phyloP scores from a whole-genome alignment of 352 stramenopile genomes.

The Proteromonas lacertae region DNA sequence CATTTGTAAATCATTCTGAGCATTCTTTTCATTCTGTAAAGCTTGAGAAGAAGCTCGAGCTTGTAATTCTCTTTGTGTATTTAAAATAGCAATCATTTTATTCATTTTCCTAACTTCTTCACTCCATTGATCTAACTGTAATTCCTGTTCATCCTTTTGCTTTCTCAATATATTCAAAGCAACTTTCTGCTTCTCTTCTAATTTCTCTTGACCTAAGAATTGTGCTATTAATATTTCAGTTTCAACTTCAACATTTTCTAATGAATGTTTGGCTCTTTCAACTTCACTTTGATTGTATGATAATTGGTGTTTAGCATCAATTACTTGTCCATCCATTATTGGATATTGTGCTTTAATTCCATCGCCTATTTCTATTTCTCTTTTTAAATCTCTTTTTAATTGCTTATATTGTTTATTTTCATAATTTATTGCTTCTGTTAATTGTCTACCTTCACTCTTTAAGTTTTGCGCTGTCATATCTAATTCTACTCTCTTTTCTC shows the following conservation, averaged over 20 bases:
- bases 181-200: too few relatives aligned
- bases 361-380: neutral
- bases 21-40: slow-evolving; percentile 30
- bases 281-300: slow-evolving; percentile 16
- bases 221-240: too few relatives aligned
- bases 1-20: slow-evolving; percentile 40
- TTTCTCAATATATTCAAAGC: too few relatives aligned
- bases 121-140: slow-evolving; percentile 38
- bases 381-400: neutral
- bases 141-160: slow-evolving; percentile 43
- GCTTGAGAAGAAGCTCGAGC: slow-evolving; percentile 28
- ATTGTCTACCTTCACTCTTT: neutral
- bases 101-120: slow-evolving; percentile 39
- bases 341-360: neutral
- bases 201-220: too few relatives aligned
- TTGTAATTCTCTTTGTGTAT: slow-evolving; percentile 49
- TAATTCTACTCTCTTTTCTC: neutral
- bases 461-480: neutral
- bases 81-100: slow-evolving; percentile 42
- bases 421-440: neutral
- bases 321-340: neutral
- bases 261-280: too few relatives aligned
- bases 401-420: neutral
- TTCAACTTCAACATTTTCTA: slow-evolving; percentile 24
- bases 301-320: neutral